Conservation (phyloP, 257 asterid genomes). For the Scutellaria galericulata region DNA sequence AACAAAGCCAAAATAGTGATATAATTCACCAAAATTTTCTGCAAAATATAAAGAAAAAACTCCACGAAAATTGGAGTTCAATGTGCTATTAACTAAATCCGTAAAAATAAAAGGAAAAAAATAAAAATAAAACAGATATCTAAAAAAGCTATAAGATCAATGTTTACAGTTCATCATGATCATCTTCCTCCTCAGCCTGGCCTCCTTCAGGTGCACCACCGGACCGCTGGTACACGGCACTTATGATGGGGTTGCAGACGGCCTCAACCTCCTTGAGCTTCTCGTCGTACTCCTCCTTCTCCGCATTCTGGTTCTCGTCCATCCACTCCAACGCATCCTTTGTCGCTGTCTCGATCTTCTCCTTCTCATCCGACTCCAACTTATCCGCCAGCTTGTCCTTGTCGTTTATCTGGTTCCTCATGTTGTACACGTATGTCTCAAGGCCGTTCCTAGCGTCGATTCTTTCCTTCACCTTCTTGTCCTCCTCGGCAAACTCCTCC, state of each 20-base stretch:
- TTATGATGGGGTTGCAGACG: constrained; percentile 72
- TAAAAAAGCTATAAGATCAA: constrained; percentile 3
- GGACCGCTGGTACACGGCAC: constrained; percentile 76
- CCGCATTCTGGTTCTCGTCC: constrained; percentile 78
- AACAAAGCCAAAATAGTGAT: too few relatives aligned
- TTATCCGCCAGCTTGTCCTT: constrained; percentile 85
- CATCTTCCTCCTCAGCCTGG: constrained; percentile 55
- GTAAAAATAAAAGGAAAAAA: too few relatives aligned
- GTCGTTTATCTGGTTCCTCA: constrained; percentile 78
- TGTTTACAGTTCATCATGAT: constrained; percentile 71
- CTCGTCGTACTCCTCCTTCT: constrained; percentile 80
- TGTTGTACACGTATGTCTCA: constrained; percentile 78
- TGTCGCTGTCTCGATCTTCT: constrained; percentile 67
- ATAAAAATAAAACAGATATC: not conserved
- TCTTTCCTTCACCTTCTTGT: constrained; percentile 79
- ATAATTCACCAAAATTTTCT: too few relatives aligned
- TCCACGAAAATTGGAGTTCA: too few relatives aligned
- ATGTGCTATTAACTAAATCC: too few relatives aligned
- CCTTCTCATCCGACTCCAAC: constrained; percentile 73
- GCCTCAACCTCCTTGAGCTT: constrained; percentile 85
- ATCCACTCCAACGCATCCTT: constrained; percentile 86
- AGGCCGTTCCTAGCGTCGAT: constrained; percentile 84
- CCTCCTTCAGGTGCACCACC: constrained; percentile 60
- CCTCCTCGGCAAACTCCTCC: constrained; percentile 88
- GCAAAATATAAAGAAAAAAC: too few relatives aligned